Base-by-base conservation (phyloP, 768 basidiomycete species). In the Lactifluus echinatus region DNA sequence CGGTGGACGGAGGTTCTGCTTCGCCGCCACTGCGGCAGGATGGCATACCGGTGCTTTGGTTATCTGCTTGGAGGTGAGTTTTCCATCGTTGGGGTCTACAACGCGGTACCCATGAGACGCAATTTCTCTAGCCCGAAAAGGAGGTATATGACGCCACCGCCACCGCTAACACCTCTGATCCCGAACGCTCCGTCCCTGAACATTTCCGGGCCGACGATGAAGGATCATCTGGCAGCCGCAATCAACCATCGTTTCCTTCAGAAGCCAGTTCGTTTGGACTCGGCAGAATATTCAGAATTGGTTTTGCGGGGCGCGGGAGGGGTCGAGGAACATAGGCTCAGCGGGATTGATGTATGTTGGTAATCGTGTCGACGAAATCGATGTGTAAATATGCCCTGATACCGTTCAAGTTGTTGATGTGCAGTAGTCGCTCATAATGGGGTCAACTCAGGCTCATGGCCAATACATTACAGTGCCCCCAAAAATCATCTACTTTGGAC, bases 11-110 rank as follows among this genome's bases (percentile, higher is more conserved):
- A 80, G 76, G 62, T 96, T 89, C 66, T 91, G 89, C 63, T 88
- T 95, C 63, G 79, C 79, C 1, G 83, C 85, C 5, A 79, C 90
- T 4, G 90, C 93, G 2, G 79, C 82, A 0, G 94, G 94, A 10
- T 95, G 93, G 93, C 94, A 97, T 65, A 87, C 80, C 55, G 93
- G 92, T 8, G 91, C 92, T 1, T 73, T 97, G 46, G 89, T 90
- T 3, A 84, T 95, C 39, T 89, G 92, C 67, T 73, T 92, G 26
- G 83, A 91, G 74, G 89, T 88, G 56, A 58, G 76, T 65, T 24
- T 26, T 19, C 10, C 10, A 1, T 1, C 8, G 6, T 24, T 31
- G n/a, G 42, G 14, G 21, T 8, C 29, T 34, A 15, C 1, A 24
- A 29, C 29, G 28, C 24, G 6, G 23, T 26, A 47, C 10, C 23